A percentile compares a stretch with the other conserved stretches of the same genome.
phyloP scores from a whole-genome alignment of 257 asterid genomes.

The Hygrophila difformis region DNA sequence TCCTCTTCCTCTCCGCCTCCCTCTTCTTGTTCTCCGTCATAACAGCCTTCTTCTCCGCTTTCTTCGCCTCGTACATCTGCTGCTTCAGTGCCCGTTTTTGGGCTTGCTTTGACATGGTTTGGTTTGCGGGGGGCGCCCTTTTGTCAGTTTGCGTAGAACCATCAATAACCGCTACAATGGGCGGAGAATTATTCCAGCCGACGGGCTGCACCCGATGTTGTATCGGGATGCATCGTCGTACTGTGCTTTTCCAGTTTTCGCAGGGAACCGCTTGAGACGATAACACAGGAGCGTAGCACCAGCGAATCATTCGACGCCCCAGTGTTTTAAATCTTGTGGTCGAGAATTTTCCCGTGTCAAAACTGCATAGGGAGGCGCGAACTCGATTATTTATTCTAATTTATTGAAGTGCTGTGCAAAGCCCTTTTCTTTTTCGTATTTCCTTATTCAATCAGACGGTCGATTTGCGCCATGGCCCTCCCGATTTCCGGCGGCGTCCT shows the following conservation, averaged over 20 bases:
- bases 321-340: no score
- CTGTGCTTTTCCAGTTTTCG: no score
- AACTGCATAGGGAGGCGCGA: no score
- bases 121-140: conserved; percentile 17
- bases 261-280: not conserved
- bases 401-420: no score
- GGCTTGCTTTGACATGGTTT: conserved; percentile 61
- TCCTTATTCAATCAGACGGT: not conserved
- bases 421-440: not conserved
- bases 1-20: conserved; percentile 76
- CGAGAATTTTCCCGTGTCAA: no score
- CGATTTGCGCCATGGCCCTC: not conserved
- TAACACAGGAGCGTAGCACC: not conserved
- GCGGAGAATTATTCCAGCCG: not conserved
- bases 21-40: conserved; percentile 55
- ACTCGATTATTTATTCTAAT: no score
- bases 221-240: not conserved
- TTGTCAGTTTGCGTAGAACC: conserved; percentile 28
- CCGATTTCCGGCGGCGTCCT: conserved; percentile 19
- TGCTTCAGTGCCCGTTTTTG: conserved; percentile 74
- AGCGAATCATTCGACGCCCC: not conserved
- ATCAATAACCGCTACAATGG: no score
- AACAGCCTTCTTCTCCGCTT: conserved; percentile 73
- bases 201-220: not conserved
- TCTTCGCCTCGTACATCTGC: conserved; percentile 65